These are phyloP conservation scores for Achlya hypogyna DNA, from an alignment of 352 stramenopile genomes.

Conservation along the genomic window DNA sequence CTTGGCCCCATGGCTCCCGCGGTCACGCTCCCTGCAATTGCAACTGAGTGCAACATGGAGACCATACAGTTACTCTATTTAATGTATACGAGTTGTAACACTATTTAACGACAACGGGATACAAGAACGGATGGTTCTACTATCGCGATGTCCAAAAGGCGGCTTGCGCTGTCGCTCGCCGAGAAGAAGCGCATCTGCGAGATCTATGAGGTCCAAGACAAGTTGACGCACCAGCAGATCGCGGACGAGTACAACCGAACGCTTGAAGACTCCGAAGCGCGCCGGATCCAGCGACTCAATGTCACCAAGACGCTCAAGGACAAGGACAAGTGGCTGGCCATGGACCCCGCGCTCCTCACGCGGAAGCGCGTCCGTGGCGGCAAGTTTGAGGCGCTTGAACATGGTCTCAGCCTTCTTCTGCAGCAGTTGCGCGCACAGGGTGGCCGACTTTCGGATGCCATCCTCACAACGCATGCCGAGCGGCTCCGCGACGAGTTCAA, in stretches of 20 bases:
- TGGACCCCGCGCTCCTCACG: conserved; percentile 10
- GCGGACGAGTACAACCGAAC: conserved; percentile 18
- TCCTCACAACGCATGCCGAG: conserved; percentile 17
- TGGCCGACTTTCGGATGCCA: conserved; percentile 5
- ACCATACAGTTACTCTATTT: not conserved
- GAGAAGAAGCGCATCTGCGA: conserved; percentile 22
- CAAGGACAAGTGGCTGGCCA: conserved; percentile 19
- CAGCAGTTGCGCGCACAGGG: conserved; percentile 9
- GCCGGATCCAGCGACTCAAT: conserved; percentile 3
- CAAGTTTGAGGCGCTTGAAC: conserved; percentile 19
- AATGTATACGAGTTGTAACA: not conserved
- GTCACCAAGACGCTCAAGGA: conserved; percentile 18
- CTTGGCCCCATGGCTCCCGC: no score
- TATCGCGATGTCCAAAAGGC: not conserved
- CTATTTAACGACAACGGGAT: not conserved
- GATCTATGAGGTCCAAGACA: conserved; percentile 14
- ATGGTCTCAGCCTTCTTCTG: conserved; percentile 7
- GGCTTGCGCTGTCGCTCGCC: conserved; percentile 12
- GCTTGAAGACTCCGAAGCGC: not conserved
- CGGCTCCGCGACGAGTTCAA: conserved; percentile 8
- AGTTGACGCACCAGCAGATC: conserved; percentile 15
- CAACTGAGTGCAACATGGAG: no score
- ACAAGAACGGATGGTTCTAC: not conserved
- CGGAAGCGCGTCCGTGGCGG: conserved; percentile 14
- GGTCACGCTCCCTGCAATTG: no score